Evolutionary conservation across 2,329 filamentous ascomycete genomes (phyloP), one percentile per base, ranked within the genome.

Genomic region (Capronia coronata): DNA sequence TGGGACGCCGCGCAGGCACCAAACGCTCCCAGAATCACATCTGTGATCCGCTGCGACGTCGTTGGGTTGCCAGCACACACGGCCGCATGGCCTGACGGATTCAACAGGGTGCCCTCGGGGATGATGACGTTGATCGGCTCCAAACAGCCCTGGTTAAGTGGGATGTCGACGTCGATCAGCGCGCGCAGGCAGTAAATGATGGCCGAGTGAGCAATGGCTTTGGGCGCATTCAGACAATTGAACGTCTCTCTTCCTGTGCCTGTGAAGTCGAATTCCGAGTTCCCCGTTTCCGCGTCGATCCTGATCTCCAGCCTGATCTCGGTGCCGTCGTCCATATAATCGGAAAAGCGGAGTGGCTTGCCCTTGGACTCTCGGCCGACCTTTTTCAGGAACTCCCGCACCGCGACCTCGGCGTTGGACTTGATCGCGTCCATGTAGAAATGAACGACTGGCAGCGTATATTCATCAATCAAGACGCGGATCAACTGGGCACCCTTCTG

Each of bases 261-360:
- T 0, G 65, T 65, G 55, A 71, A 72, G 50, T 72, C 68, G 51
- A 71, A 71, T 1, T 51, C 48, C 1, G 65, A 64, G 14, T 55
- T 55, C 1, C 67, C 68, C 22, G 57, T 59, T 2, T 58, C 57
- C 1, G 49, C 29, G 35, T 67, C 54, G 39, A 71, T 68, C 6
- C 52, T 60, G 39, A 71, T 61, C 22, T 59, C 55, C 18, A 71
- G 59, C 4, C 48, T 18, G 42, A 71, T 66, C 2, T 59, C 57
- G 1, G 65, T 66, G 4, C 68, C 69, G 47, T 71, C 64, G 54
- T 74, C 71, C 61, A 72, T 67, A 51, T 61, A 67, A 51, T 74
- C 71, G 6, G 59, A 49, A 21, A 63, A 62, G 8, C 47, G 11
- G 1, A 68, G 52, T 1, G 58, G 50, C 16, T 51, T 32, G 1